Percentiles rank a stretch among this genome's conserved stretches.
These are phyloP conservation scores for Apiospora marii DNA, from an alignment of 2,329 filamentous ascomycete species.

Conservation along the genomic window DNA sequence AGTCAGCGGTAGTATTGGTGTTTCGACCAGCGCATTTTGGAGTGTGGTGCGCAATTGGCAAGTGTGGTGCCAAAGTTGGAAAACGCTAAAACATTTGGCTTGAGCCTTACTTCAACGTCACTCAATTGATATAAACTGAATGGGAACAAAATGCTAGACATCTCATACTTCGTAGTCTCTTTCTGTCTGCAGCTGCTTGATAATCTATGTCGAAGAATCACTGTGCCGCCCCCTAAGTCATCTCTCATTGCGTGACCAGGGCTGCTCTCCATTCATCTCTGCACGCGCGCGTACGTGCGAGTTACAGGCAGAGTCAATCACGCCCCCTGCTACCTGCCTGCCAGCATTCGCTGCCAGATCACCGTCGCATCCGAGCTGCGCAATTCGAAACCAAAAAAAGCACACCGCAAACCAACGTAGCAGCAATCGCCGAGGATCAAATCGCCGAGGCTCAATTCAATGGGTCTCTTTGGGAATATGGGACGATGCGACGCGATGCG, in stretches of 20 bases:
- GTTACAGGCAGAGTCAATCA: neutral
- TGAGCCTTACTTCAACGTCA: conserved; percentile 19
- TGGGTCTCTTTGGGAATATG: neutral
- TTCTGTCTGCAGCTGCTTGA: neutral
- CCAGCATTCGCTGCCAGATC: neutral
- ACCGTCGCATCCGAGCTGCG: conserved; percentile 17
- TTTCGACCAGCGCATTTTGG: neutral
- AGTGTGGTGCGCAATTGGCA: neutral
- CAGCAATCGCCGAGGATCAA: neutral
- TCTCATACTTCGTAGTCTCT: neutral
- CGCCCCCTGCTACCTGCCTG: neutral
- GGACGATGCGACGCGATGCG: neutral
- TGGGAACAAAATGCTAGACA: neutral
- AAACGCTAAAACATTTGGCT: conserved; percentile 7
- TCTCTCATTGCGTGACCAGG: neutral
- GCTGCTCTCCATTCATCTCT: neutral
- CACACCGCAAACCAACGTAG: neutral
- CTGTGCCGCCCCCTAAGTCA: neutral
- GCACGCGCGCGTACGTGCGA: neutral
- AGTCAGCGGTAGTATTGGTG: neutral
- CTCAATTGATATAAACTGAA: neutral
- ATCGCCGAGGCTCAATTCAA: neutral
- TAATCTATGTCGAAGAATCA: neutral
- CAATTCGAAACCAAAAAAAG: neutral
- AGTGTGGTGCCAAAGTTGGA: conserved; percentile 2